Conservation (phyloP, 73 alveolate species). For the Paramecium primaurelia region DNA sequence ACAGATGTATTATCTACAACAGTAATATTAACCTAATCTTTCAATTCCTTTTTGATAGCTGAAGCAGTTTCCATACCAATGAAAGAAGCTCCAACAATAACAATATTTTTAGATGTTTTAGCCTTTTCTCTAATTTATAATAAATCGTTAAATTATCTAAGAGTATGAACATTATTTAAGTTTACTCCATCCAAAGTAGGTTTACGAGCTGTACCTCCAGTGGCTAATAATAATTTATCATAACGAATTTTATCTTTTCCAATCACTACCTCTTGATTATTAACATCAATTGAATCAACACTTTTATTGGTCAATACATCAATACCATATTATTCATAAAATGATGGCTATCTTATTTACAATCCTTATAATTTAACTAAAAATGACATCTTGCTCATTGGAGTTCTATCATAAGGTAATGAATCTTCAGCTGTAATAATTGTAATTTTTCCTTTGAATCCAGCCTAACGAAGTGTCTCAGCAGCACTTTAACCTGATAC, state of each 20-base stretch:
- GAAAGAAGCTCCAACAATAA: constrained; percentile 83
- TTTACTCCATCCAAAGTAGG: constrained; percentile 71
- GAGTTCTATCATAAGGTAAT: constrained; percentile 86
- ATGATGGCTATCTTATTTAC: constrained; percentile 59
- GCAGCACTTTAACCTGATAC: constrained; percentile 91
- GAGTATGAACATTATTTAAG: constrained; percentile 65
- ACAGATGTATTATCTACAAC: constrained; percentile 61
- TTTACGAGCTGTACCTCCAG: constrained; percentile 79
- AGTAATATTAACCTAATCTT: constrained; percentile 69
- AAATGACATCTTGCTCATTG: constrained; percentile 65
- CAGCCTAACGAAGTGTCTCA: constrained; percentile 85
- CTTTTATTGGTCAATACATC: constrained; percentile 52
- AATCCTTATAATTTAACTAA: constrained; percentile 52
- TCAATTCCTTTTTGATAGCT: constrained; percentile 52
- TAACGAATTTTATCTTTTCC: constrained; percentile 60
- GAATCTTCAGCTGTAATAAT: constrained; percentile 74
- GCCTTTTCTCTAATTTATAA: constrained; percentile 63
- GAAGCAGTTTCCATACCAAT: constrained; percentile 87
- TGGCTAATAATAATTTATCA: constrained; percentile 83
- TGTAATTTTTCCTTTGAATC: constrained; percentile 80
- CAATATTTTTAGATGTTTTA: constrained; percentile 71
- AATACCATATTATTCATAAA: constrained; percentile 68
- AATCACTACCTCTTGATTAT: constrained; percentile 58
- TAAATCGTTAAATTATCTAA: constrained; percentile 72
- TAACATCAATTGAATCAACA: constrained; percentile 66